These are phyloP conservation scores for Leishmania braziliensis DNA, from an alignment of 208 protist species.

Conservation along the genomic window DNA sequence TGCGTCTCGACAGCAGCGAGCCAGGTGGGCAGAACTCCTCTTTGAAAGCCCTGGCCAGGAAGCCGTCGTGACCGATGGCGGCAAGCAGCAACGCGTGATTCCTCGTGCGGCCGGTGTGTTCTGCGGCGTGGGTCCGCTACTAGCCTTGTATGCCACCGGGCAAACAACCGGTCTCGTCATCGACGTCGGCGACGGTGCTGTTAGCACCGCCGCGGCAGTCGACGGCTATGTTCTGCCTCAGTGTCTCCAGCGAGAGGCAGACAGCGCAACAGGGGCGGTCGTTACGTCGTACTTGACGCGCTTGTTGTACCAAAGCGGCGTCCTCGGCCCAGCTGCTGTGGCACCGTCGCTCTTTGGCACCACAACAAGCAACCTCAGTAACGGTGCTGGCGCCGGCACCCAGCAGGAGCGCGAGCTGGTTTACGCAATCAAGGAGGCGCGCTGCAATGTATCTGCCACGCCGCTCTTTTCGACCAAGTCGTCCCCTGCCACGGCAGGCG, in stretches of 20 bases:
- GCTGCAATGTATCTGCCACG: conserved; percentile 36
- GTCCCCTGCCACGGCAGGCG: background rate
- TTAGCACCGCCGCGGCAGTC: conserved; percentile 56
- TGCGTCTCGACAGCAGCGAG: conserved; percentile 58
- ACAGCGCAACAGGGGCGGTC: conserved; percentile 40
- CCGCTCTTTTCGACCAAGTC: conserved; percentile 9
- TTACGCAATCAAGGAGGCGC: conserved; percentile 50
- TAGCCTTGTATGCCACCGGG: conserved; percentile 67
- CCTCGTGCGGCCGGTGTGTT: conserved; percentile 43
- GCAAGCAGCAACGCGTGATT: conserved; percentile 75
- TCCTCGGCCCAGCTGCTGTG: conserved; percentile 12
- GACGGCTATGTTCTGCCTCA: conserved; percentile 49
- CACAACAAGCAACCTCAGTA: background rate
- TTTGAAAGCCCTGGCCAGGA: conserved; percentile 37
- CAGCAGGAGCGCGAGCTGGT: conserved; percentile 49
- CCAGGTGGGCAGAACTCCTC: conserved; percentile 49
- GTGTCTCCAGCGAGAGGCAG: conserved; percentile 54
- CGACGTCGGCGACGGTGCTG: conserved; percentile 59
- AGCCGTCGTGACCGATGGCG: conserved; percentile 16
- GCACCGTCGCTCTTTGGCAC: background rate
- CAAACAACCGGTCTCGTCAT: conserved; percentile 62
- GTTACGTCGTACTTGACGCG: conserved; percentile 54
- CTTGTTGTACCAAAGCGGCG: conserved; percentile 53
- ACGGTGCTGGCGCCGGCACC: conserved; percentile 33
- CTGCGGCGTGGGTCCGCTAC: conserved; percentile 51